Evolutionary conservation across 2,329 filamentous ascomycete species (phyloP).

Genomic region (Monosporascus sp.): DNA sequence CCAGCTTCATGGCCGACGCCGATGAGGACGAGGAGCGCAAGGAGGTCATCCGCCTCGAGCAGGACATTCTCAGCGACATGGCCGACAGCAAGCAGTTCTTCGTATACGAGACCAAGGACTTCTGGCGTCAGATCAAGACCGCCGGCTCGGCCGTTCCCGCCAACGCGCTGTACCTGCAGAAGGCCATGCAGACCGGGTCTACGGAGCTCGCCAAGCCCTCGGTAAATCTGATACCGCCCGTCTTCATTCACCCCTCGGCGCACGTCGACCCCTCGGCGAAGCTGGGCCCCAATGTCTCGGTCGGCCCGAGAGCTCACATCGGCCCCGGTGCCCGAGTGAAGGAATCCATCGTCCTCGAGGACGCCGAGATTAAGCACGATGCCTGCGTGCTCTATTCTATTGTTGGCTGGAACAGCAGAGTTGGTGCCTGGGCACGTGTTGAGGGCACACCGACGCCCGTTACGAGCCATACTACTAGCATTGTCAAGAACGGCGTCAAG

Average conservation of each 20-base stretch:
- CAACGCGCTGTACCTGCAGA: conserved; percentile 92
- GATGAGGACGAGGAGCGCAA: conserved; percentile 71
- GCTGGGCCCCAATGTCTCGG: conserved; percentile 92
- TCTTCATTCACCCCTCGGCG: conserved; percentile 91
- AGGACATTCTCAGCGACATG: conserved; percentile 92
- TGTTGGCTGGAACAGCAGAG: conserved; percentile 91
- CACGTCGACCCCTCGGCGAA: conserved; percentile 91
- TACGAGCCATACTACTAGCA: conserved; percentile 84
- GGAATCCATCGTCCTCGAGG: conserved; percentile 92
- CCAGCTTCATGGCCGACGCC: conserved; percentile 52
- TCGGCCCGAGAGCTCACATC: conserved; percentile 80
- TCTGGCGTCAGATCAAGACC: conserved; percentile 99
- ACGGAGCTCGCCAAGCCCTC: conserved; percentile 78
- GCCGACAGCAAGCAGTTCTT: conserved; percentile 98
- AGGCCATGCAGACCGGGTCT: conserved; percentile 79
- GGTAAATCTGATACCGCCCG: conserved; percentile 81
- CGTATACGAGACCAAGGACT: conserved; percentile 97
- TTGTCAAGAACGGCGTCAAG: conserved; percentile 97
- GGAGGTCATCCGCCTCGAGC: conserved; percentile 89
- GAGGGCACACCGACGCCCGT: conserved; percentile 89
- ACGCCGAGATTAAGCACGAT: conserved; percentile 93
- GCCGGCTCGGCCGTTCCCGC: conserved; percentile 94
- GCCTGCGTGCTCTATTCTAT: conserved; percentile 94
- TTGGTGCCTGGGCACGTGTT: conserved; percentile 96
- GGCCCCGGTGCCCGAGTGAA: conserved; percentile 88